Evolutionary conservation across 345 rosid species (phyloP).

Genomic region (Excoecaria cochinchinensis): DNA sequence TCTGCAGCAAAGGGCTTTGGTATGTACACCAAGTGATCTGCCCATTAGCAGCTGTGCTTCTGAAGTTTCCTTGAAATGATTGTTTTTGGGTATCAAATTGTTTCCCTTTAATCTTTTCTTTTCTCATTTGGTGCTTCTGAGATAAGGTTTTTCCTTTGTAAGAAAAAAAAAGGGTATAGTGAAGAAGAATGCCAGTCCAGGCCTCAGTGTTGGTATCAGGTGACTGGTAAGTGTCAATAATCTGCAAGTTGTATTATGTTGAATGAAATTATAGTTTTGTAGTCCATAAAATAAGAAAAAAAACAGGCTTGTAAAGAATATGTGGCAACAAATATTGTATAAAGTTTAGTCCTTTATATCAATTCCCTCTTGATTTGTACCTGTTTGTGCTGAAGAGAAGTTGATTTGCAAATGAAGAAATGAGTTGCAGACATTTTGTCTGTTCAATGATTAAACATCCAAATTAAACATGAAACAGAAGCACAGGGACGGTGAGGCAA

Average conservation of each 20-base stretch:
- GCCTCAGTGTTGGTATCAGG: constrained; percentile 61
- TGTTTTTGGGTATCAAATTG: not conserved
- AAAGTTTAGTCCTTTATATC: constrained; percentile 7
- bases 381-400: not conserved
- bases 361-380: not conserved
- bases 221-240: constrained; percentile 64
- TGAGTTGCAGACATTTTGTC: not conserved
- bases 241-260: constrained; percentile 16
- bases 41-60: constrained; percentile 51
- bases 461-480: not conserved
- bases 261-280: constrained; percentile 18
- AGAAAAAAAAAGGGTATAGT: constrained; percentile 24
- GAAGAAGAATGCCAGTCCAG: constrained; percentile 74
- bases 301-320: constrained; percentile 37
- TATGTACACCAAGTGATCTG: constrained; percentile 63
- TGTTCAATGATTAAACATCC: not conserved
- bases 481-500: not conserved
- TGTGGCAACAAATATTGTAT: constrained; percentile 25
- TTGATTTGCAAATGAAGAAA: not conserved
- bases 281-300: constrained; percentile 3
- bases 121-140: constrained; percentile 19
- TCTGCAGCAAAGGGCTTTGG: constrained; percentile 88
- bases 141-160: constrained; percentile 29
- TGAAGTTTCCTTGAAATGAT: constrained; percentile 52
- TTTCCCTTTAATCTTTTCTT: not conserved